phyloP scores from a whole-genome alignment of 202 grass and related monocot genomes.

The Brachypodium distachyon region DNA sequence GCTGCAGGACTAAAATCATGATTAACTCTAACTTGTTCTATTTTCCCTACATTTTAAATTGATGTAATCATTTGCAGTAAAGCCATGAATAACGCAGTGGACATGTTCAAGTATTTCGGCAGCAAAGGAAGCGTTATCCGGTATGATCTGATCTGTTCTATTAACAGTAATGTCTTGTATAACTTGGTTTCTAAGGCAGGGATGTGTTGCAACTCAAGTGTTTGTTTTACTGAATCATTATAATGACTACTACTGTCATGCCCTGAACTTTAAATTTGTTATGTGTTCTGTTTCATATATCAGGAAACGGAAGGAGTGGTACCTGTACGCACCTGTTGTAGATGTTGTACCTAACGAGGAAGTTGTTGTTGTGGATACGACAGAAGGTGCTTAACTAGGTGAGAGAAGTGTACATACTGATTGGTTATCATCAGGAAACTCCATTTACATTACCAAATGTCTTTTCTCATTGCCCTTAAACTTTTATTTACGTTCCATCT shows the following conservation, averaged over 20 bases:
- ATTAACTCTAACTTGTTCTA: no score
- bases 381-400: conserved; percentile 61
- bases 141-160: conserved; percentile 11
- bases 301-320: conserved; percentile 88
- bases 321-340: conserved; percentile 69
- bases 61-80: conserved; percentile 43
- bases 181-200: background rate
- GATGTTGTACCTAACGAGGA: conserved; percentile 65
- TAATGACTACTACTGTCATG: background rate
- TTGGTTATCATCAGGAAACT: background rate
- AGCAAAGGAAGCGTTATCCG: conserved; percentile 87
- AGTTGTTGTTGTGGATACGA: conserved; percentile 32
- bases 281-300: conserved; percentile 9
- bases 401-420: background rate
- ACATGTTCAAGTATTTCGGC: conserved; percentile 84
- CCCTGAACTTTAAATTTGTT: background rate
- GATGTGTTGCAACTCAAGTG: background rate
- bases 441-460: background rate
- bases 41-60: no score
- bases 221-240: background rate
- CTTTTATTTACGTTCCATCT: background rate
- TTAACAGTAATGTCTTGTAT: background rate
- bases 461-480: background rate
- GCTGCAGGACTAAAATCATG: background rate
- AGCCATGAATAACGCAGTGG: conserved; percentile 69